Evolutionary conservation across 139 green algal species (phyloP).

Genomic region (Chlorella sp.): DNA sequence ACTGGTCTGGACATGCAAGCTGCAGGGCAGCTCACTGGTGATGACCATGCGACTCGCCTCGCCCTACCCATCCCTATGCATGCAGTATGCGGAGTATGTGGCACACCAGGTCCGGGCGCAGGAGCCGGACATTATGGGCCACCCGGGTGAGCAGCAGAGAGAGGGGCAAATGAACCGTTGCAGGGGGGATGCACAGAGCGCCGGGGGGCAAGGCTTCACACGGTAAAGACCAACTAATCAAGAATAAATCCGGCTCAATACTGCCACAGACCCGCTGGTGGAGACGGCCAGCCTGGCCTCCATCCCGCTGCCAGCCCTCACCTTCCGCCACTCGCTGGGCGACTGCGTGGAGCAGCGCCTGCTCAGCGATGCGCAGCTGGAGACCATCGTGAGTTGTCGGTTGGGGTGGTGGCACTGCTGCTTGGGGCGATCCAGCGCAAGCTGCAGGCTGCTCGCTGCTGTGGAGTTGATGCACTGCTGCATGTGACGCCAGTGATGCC

Average conservation of each 20-base stretch:
- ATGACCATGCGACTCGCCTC: no score
- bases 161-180: no score
- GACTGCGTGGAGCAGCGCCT: constrained; percentile 44
- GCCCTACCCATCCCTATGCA: no score
- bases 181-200: no score
- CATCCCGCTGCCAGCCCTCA: constrained; percentile 60
- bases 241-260: no score
- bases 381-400: constrained; percentile 52
- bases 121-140: constrained; percentile 34
- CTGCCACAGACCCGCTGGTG: constrained; percentile 68
- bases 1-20: no score
- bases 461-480: no score
- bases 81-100: constrained; percentile 36
- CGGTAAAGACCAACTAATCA: no score
- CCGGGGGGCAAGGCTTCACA: no score
- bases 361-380: constrained; percentile 80
- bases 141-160: constrained; percentile 25
- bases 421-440: no score
- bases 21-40: not conserved
- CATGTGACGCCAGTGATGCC: no score
- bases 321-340: constrained; percentile 64
- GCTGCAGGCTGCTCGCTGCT: no score
- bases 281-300: constrained; percentile 75
- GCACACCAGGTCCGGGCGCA: constrained; percentile 23
- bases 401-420: not conserved